These are phyloP conservation scores for Quillaja saponaria DNA, from an alignment of 306 rosid species.

Conservation along the genomic window DNA sequence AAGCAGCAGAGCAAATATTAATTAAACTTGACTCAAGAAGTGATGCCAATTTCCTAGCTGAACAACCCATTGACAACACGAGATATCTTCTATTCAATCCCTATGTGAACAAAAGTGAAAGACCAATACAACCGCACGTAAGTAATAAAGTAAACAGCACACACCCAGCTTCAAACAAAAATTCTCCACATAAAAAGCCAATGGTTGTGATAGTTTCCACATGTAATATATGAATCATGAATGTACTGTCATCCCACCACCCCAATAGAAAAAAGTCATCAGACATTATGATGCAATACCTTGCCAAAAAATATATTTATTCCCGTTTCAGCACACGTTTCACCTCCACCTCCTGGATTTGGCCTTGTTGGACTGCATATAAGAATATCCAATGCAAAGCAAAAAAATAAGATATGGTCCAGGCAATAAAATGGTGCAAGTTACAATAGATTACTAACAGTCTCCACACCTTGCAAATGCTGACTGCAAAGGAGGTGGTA, in stretches of 20 bases:
- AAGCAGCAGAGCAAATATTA: constrained; percentile 22
- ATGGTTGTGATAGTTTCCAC: constrained; percentile 3
- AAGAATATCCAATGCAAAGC: constrained; percentile 27
- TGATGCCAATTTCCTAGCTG: neutral
- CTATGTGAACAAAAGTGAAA: constrained; percentile 6
- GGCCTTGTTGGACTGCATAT: constrained; percentile 92
- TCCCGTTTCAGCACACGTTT: constrained; percentile 98
- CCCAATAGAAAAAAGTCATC: too few species aligned
- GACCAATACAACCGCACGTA: constrained; percentile 1
- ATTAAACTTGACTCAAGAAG: constrained; percentile 6
- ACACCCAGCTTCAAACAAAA: constrained; percentile 15
- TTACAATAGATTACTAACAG: constrained; percentile 17
- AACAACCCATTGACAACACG: neutral
- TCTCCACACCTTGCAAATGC: constrained; percentile 86
- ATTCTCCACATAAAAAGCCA: constrained; percentile 1
- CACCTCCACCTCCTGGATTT: constrained; percentile 98
- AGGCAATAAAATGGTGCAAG: constrained; percentile 22
- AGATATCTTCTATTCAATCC: neutral
- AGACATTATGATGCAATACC: constrained; percentile 43
- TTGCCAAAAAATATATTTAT: constrained; percentile 85
- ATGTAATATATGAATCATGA: too few species aligned
- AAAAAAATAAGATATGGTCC: constrained; percentile 2
- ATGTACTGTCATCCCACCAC: too few species aligned
- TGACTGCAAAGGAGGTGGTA: constrained; percentile 88
- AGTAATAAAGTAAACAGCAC: constrained; percentile 8